These are phyloP conservation scores for Agaricus blazei DNA, from an alignment of 768 basidiomycete genomes.

Conservation along the genomic window DNA sequence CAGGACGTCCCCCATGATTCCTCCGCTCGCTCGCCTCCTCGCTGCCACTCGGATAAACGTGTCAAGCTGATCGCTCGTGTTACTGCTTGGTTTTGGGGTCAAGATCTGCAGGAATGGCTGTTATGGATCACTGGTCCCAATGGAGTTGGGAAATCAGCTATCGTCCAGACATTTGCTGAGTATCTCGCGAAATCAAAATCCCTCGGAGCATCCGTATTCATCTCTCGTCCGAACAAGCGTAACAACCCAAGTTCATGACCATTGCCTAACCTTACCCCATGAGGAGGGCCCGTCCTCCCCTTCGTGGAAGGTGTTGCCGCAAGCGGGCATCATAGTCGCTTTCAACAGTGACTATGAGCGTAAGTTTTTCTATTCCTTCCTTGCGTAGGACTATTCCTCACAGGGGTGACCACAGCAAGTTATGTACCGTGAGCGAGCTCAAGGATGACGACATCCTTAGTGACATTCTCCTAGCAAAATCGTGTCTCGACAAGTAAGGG, in stretches of 20 bases:
- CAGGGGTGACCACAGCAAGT: constrained; percentile 19
- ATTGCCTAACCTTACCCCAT: too few relatives aligned
- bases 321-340: neutral
- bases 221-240: too few relatives aligned
- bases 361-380: constrained; percentile 7
- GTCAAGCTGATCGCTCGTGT: neutral
- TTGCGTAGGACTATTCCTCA: neutral
- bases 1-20: neutral
- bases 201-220: constrained; percentile 5
- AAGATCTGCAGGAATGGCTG: neutral
- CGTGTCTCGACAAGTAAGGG: constrained; percentile 76
- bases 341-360: constrained; percentile 19
- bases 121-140: constrained; percentile 8
- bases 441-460: constrained; percentile 80
- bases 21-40: neutral
- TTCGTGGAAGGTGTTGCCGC: too few relatives aligned
- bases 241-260: neutral
- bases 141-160: constrained; percentile 6
- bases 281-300: too few relatives aligned
- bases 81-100: neutral
- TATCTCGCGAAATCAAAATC: neutral
- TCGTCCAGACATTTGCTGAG: constrained; percentile 2
- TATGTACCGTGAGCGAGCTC: constrained; percentile 32
- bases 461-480: constrained; percentile 89
- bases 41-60: neutral